Percentiles rank a stretch among this genome's conserved stretches.
phyloP scores from a whole-genome alignment of 2,329 filamentous ascomycete species.

The Aphanocladium album region DNA sequence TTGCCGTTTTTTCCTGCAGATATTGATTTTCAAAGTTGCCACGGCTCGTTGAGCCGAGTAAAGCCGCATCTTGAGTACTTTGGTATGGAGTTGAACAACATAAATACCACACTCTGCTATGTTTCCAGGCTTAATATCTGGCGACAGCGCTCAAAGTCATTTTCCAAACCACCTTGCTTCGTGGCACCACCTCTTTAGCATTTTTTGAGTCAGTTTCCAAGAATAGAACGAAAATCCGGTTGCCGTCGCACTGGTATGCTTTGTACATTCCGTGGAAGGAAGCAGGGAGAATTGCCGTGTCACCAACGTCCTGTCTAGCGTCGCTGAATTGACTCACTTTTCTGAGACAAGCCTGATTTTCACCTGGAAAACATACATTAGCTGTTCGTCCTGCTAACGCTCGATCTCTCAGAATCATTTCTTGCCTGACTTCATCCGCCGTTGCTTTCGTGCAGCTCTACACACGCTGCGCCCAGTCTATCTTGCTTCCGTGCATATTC shows the following conservation, averaged over 20 bases:
- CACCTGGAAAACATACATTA: neutral
- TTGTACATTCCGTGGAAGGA: constrained; percentile 1
- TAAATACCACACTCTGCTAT: neutral
- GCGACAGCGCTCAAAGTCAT: neutral
- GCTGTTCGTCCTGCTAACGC: neutral
- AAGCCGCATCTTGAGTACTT: neutral
- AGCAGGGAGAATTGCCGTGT: neutral
- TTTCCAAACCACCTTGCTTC: neutral
- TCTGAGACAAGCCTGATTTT: neutral
- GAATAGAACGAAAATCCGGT: neutral
- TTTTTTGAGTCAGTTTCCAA: neutral
- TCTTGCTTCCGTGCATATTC: too few relatives aligned
- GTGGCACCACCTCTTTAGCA: neutral
- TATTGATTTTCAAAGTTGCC: neutral
- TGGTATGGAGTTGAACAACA: neutral
- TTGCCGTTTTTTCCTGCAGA: neutral
- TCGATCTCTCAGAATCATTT: neutral
- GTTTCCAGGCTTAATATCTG: too few relatives aligned
- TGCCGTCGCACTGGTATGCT: neutral
- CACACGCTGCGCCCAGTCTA: neutral
- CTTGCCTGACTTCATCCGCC: neutral
- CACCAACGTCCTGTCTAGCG: neutral
- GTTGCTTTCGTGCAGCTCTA: neutral
- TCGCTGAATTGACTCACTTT: neutral
- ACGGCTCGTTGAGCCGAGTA: neutral